Base-by-base conservation (phyloP, 2,329 filamentous ascomycete species). In the Penicillium sp. region DNA sequence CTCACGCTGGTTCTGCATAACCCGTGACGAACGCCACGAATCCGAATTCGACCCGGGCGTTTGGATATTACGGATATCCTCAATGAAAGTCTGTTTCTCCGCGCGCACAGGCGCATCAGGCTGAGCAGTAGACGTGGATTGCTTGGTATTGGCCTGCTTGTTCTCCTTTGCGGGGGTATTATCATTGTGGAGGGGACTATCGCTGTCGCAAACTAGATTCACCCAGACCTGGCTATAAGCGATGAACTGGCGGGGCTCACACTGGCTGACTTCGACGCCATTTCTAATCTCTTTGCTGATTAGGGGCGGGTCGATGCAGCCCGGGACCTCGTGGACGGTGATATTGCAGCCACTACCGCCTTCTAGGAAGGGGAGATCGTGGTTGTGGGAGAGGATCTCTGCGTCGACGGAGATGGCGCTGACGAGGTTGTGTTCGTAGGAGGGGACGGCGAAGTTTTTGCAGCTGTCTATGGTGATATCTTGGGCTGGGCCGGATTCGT, bases 321-420 rank as follows among this genome's bases (percentile, higher is more conserved):
- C 70, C 0, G 72, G 68, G 0, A 68, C 63, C 43, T 75, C 71
- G 54, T 73, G 68, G 1, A 75, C 52, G 27, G 70, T 66, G 53
- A 74, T 67, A 15, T 66, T 69, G 62, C 72, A 75, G 16, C 58
- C 59, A 31, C 60, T 55, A 4, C 52, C 58, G 2, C 43, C 43
- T 23, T 57, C 50, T 13, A 57, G 49, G 50, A 55, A 66, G 5
- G 57, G 55, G 19, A 65, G 60, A 29, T 54, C 50, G 40, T 58
- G 53, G 10, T 61, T 50, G 38, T 58, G 40, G 50, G 59, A 59
- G 49, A 66, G 55, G 2, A 67, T 53, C 33, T 70, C 65, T 3
- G 67, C 65, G 19, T 66, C 66, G 27, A 72, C 57, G 13, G 68
- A 72, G 47, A 72, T 43, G 34, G 68, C 60, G 45, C 62, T 58